These are phyloP conservation scores for Xylona heveae DNA, from an alignment of 495 filamentous ascomycete species.

Conservation along the genomic window DNA sequence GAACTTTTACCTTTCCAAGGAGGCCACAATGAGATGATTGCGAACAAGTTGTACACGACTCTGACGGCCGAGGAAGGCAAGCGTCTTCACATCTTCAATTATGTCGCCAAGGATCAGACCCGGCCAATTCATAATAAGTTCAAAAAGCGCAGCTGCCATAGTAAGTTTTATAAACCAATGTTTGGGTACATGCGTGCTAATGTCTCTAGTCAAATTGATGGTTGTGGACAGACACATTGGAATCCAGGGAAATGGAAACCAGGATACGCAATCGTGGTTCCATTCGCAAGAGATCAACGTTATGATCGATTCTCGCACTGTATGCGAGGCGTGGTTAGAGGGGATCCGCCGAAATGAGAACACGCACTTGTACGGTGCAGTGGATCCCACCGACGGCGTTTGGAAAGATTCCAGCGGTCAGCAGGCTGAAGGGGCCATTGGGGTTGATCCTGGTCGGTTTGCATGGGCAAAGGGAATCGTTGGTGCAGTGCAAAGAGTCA, in stretches of 20 bases:
- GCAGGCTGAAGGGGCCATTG: slow-evolving; percentile 34
- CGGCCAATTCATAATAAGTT: slow-evolving; percentile 36
- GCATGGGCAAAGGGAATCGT: slow-evolving; percentile 39
- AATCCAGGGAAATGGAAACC: slow-evolving; percentile 56
- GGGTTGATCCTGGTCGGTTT: slow-evolving; percentile 32
- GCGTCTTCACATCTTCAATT: slow-evolving; percentile 37
- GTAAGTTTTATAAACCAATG: not conserved
- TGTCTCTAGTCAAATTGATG: slow-evolving; percentile 41
- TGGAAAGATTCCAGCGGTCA: slow-evolving; percentile 36
- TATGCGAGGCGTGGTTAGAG: slow-evolving; percentile 42
- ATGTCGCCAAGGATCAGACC: slow-evolving; percentile 52
- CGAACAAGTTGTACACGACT: slow-evolving; percentile 29
- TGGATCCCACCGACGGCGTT: slow-evolving; percentile 30
- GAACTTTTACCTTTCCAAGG: slow-evolving; percentile 55
- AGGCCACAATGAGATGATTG: slow-evolving; percentile 52
- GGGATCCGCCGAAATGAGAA: slow-evolving; percentile 48
- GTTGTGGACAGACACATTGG: slow-evolving; percentile 45
- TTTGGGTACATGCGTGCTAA: too few relatives aligned
- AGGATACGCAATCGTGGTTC: slow-evolving; percentile 65
- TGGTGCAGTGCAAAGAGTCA: slow-evolving; percentile 38
- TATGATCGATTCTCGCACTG: slow-evolving; percentile 35
- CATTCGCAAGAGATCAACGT: slow-evolving; percentile 60
- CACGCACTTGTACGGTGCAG: slow-evolving; percentile 36
- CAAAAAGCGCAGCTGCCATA: slow-evolving; percentile 44
- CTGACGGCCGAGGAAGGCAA: slow-evolving; percentile 24